Percentiles rank a stretch among this genome's conserved stretches.
These are phyloP conservation scores for Rhodosporidiobolus sp. DNA, from an alignment of 768 basidiomycete species.

Conservation along the genomic window DNA sequence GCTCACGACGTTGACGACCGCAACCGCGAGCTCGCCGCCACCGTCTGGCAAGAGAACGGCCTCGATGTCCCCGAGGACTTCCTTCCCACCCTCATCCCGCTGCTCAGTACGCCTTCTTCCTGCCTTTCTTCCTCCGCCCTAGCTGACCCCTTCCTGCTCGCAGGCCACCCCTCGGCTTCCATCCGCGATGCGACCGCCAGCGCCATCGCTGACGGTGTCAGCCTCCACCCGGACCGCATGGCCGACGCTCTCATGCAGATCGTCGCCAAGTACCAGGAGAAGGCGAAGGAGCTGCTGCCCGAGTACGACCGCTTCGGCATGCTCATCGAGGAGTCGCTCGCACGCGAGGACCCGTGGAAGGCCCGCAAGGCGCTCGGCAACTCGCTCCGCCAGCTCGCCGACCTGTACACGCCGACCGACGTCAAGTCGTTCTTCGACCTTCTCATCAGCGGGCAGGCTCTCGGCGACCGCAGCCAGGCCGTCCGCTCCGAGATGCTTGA, in stretches of 20 bases:
- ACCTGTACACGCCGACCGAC: slow-evolving; percentile 61
- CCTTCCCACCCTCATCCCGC: slow-evolving; percentile 60
- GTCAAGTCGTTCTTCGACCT: slow-evolving; percentile 76
- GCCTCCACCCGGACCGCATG: slow-evolving; percentile 66
- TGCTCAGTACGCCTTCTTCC: slow-evolving; percentile 58
- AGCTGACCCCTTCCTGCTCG: background rate
- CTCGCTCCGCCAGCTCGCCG: slow-evolving; percentile 66
- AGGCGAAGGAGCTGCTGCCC: slow-evolving; percentile 81
- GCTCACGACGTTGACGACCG: slow-evolving; percentile 87
- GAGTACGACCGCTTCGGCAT: slow-evolving; percentile 93
- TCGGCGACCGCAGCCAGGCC: slow-evolving; percentile 76
- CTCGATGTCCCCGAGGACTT: slow-evolving; percentile 74
- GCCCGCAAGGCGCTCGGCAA: slow-evolving; percentile 70
- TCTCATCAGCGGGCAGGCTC: slow-evolving; percentile 75
- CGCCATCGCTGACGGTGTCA: slow-evolving; percentile 73
- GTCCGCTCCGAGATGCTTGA: slow-evolving; percentile 80
- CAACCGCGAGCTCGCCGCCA: slow-evolving; percentile 72
- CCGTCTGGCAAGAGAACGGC: slow-evolving; percentile 94
- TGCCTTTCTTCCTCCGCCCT: background rate
- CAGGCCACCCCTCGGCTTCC: slow-evolving; percentile 75
- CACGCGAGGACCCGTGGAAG: slow-evolving; percentile 79
- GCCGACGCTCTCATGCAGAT: slow-evolving; percentile 53
- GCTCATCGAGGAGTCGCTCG: slow-evolving; percentile 78
- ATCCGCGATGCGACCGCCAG: slow-evolving; percentile 69
- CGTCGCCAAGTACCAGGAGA: slow-evolving; percentile 75